These are phyloP conservation scores for Russula foetens DNA, from an alignment of 768 basidiomycete species.

Conservation along the genomic window DNA sequence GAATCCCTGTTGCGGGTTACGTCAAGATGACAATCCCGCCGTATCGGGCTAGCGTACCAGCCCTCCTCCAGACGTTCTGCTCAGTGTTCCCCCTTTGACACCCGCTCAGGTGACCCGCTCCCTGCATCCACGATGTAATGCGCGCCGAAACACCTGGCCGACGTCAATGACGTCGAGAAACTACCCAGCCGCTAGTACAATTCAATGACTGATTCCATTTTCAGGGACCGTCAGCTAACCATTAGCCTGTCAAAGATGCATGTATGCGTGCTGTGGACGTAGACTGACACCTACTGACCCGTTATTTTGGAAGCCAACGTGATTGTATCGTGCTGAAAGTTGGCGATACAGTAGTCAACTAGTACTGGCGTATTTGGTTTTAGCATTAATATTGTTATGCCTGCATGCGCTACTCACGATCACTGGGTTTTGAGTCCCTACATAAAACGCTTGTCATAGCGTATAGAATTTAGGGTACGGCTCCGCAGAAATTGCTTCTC, in stretches of 20 bases:
- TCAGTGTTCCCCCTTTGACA: background rate
- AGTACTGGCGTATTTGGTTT: too few relatives aligned
- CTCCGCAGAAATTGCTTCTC: background rate
- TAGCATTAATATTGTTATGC: too few relatives aligned
- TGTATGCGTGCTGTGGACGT: too few relatives aligned
- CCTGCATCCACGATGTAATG: background rate
- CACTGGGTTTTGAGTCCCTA: background rate
- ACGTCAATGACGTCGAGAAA: background rate
- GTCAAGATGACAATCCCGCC: background rate
- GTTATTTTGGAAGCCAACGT: too few relatives aligned
- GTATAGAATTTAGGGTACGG: background rate
- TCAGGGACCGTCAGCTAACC: background rate
- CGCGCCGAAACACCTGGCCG: background rate
- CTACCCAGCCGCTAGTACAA: background rate
- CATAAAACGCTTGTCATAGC: background rate
- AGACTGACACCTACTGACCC: too few relatives aligned
- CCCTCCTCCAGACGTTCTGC: background rate
- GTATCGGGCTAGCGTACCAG: background rate
- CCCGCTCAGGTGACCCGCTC: too few relatives aligned
- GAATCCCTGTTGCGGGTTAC: background rate
- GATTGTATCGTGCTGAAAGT: too few relatives aligned
- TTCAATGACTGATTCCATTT: background rate
- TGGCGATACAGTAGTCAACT: too few relatives aligned
- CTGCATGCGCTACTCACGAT: slow-evolving; percentile 32
- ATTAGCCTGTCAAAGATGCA: background rate